Percentiles rank a stretch among this genome's conserved stretches.
Evolutionary conservation across 306 rosid genomes (phyloP).

Genomic region (Crataegus laevigata): DNA sequence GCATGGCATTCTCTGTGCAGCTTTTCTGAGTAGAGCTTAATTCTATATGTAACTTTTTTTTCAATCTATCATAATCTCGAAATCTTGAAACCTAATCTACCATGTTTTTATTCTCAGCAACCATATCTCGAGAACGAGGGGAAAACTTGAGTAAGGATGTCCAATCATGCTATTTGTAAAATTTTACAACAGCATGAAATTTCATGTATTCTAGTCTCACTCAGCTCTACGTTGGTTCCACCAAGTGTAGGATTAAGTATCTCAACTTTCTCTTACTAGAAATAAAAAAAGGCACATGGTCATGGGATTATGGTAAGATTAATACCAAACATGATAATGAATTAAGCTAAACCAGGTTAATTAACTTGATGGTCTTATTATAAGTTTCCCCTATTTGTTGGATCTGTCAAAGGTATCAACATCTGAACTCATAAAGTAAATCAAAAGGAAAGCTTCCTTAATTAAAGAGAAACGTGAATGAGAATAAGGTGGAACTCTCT

Average conservation of each 20-base stretch:
- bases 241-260: background rate
- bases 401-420: background rate
- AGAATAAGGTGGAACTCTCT: background rate
- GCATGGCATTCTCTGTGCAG: background rate
- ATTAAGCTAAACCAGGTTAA: background rate
- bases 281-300: background rate
- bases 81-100: background rate
- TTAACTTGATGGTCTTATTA: background rate
- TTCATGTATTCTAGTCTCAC: background rate
- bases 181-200: too few species aligned
- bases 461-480: conserved; percentile 3
- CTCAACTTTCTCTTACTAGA: background rate
- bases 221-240: too few species aligned
- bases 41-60: too few species aligned
- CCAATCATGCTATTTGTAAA: background rate
- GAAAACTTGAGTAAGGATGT: background rate
- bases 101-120: background rate
- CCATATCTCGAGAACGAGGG: background rate
- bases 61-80: background rate
- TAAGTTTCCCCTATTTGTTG: too few species aligned
- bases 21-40: background rate
- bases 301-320: background rate
- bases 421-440: background rate
- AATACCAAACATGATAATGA: background rate
- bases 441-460: background rate